These are phyloP conservation scores for Microdochium paspali DNA, from an alignment of 2,329 filamentous ascomycete species.

Conservation along the genomic window DNA sequence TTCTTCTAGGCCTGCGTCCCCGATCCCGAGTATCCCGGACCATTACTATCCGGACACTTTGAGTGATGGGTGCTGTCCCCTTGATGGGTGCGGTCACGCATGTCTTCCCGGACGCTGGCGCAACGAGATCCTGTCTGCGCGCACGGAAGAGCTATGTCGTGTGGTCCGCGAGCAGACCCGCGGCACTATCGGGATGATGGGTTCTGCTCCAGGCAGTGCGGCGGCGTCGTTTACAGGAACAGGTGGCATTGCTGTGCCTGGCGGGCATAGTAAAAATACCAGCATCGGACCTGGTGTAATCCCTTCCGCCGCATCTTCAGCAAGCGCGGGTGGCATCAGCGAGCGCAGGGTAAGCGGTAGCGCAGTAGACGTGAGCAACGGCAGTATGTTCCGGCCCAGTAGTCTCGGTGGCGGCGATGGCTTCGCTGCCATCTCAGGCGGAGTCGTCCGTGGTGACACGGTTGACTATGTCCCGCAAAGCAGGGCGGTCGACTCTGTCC, in stretches of 20 bases:
- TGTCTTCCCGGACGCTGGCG: conserved; percentile 50
- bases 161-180: conserved; percentile 32
- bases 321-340: not conserved
- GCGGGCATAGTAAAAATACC: not conserved
- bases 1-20: not conserved
- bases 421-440: conserved; percentile 6
- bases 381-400: not conserved
- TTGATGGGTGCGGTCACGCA: conserved; percentile 56
- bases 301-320: no score
- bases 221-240: conserved; percentile 11
- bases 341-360: not conserved
- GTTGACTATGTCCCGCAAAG: conserved; percentile 46
- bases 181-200: conserved; percentile 5
- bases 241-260: conserved; percentile 5
- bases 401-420: conserved; percentile 6
- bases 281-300: conserved; percentile 2
- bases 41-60: conserved; percentile 23
- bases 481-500: conserved; percentile 48
- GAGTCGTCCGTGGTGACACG: conserved; percentile 33
- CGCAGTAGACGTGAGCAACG: not conserved
- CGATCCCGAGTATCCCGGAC: conserved; percentile 6
- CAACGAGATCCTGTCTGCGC: conserved; percentile 31
- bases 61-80: conserved; percentile 50
- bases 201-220: not conserved
- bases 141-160: conserved; percentile 42